These are phyloP conservation scores for Colletotrichum eleusines DNA, from an alignment of 2,329 filamentous ascomycete genomes.

Conservation along the genomic window DNA sequence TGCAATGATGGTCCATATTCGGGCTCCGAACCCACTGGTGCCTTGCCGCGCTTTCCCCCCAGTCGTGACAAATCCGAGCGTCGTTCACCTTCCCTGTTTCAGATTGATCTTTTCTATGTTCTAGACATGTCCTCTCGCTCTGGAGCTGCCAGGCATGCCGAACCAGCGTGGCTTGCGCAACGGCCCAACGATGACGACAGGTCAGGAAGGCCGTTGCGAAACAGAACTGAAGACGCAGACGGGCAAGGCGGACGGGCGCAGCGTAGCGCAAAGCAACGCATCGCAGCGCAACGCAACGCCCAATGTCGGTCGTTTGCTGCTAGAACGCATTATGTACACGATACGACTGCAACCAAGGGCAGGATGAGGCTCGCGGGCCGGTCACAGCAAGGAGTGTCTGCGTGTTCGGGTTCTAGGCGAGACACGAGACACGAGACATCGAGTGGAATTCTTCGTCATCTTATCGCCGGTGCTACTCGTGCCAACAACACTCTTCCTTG, in stretches of 20 bases:
- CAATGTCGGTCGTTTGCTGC: background rate
- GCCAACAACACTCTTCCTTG: background rate
- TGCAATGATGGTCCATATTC: background rate
- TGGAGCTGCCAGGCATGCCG: background rate
- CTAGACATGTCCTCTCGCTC: background rate
- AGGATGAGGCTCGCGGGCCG: background rate
- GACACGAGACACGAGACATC: background rate
- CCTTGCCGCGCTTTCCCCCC: background rate
- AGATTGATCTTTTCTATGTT: background rate
- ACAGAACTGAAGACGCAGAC: background rate
- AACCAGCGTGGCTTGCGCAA: background rate
- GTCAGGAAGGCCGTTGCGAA: background rate
- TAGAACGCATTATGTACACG: background rate
- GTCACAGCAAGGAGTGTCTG: background rate
- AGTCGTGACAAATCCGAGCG: slow-evolving; percentile 2
- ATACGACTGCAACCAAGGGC: background rate
- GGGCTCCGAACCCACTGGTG: background rate
- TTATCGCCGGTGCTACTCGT: slow-evolving; percentile 9
- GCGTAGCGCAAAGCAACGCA: background rate
- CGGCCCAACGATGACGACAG: slow-evolving; percentile 12
- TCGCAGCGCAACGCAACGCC: background rate
- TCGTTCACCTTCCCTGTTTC: background rate
- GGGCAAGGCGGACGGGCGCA: background rate
- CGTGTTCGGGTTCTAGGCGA: slow-evolving; percentile 8
- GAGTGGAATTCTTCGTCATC: background rate